Percentiles rank a stretch among this genome's conserved stretches.
Conservation (phyloP, 495 filamentous ascomycete genomes). For the Trichoderma parareesei region DNA sequence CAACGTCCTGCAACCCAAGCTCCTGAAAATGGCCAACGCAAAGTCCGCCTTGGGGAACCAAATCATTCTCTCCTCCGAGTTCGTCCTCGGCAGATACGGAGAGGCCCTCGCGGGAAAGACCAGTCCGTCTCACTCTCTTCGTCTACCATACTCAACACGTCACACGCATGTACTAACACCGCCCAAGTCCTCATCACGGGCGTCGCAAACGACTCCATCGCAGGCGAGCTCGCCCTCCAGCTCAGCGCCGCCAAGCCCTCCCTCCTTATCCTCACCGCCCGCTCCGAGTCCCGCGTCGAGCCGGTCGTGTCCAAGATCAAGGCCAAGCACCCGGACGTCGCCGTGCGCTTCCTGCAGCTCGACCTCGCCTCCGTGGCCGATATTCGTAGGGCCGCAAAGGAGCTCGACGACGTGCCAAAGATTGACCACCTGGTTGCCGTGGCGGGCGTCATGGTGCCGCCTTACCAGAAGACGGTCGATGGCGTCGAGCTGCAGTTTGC, state of each 20-base stretch:
- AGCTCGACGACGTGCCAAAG: not conserved
- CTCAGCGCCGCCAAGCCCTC: conserved; percentile 1
- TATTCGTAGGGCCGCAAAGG: not conserved
- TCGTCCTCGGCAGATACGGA: not conserved
- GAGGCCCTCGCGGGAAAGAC: not conserved
- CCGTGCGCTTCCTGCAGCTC: not conserved
- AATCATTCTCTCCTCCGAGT: conserved; percentile 5
- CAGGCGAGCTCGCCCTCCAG: conserved; percentile 1
- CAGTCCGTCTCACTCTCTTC: not conserved
- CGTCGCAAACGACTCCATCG: not conserved
- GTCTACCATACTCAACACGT: not conserved
- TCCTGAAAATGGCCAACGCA: not conserved
- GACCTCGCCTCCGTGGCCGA: not conserved
- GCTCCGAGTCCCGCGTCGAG: conserved; percentile 5
- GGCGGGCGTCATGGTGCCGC: conserved; percentile 2
- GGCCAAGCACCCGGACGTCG: not conserved
- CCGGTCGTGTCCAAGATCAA: conserved; percentile 1
- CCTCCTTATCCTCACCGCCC: not conserved
- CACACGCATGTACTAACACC: not conserved
- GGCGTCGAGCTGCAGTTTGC: conserved; percentile 2
- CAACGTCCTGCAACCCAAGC: too few relatives aligned
- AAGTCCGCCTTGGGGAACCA: not conserved
- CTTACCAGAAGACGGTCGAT: not conserved
- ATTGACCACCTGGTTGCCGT: conserved; percentile 6
- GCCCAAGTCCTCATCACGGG: not conserved